Percentiles rank a stretch among this genome's conserved stretches.
These are phyloP conservation scores for Calonectria montana DNA, from an alignment of 2,329 filamentous ascomycete genomes.

Conservation along the genomic window DNA sequence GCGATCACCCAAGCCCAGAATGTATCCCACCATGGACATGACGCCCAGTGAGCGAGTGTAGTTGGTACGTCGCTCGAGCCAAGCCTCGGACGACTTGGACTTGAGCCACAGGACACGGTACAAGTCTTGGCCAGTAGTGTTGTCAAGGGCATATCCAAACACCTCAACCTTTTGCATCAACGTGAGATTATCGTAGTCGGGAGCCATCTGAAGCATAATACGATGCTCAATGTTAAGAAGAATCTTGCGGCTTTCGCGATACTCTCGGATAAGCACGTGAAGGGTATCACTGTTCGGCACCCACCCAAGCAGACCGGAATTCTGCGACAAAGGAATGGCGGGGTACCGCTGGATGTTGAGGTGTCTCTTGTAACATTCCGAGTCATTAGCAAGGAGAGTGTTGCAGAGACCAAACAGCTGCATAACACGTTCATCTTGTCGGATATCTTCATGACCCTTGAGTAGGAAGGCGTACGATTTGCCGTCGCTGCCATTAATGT, in stretches of 20 bases:
- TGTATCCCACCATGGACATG: constrained; percentile 99
- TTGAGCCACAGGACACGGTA: constrained; percentile 99
- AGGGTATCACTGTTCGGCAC: constrained; percentile 98
- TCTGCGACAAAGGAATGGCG: constrained; percentile 96
- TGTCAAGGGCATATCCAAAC: constrained; percentile 98
- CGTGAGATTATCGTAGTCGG: constrained; percentile 97
- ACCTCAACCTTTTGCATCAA: constrained; percentile 99
- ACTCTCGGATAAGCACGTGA: constrained; percentile 96
- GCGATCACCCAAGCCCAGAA: constrained; percentile 93
- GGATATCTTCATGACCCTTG: constrained; percentile 99
- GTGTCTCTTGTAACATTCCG: constrained; percentile 96
- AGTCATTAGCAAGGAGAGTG: constrained; percentile 91
- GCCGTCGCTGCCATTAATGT: constrained; percentile 89
- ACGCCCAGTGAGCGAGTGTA: constrained; percentile 97
- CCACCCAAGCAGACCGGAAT: constrained; percentile 95
- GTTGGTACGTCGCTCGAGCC: constrained; percentile 97
- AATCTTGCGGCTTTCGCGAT: constrained; percentile 96
- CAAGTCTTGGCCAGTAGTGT: constrained; percentile 97
- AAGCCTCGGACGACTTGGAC: constrained; percentile 97
- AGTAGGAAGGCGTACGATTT: constrained; percentile 87
- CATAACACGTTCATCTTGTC: constrained; percentile 99
- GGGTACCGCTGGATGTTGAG: constrained; percentile 96
- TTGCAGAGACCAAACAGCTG: constrained; percentile 98
- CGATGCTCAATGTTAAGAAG: constrained; percentile 98
- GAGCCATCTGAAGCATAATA: constrained; percentile 99